Percentiles rank a stretch among this genome's conserved stretches.
These are phyloP conservation scores for Pueraria montana DNA, from an alignment of 306 rosid genomes.

Conservation along the genomic window DNA sequence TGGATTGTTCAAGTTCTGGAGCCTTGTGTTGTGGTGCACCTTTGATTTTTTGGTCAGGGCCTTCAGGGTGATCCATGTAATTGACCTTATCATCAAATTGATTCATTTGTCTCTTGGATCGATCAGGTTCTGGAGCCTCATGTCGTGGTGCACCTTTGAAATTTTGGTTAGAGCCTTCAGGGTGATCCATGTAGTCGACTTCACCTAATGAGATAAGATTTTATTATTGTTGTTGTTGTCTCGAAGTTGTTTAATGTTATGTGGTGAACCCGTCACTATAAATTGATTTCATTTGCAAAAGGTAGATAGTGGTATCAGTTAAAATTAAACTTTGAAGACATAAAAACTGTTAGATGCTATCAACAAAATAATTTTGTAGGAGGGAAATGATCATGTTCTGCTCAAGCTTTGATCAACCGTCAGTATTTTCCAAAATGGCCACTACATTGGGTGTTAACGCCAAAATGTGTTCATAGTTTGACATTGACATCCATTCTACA, in stretches of 20 bases:
- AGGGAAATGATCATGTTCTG: neutral
- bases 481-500: neutral
- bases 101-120: neutral
- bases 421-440: neutral
- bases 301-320: neutral
- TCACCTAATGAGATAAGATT: neutral
- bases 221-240: neutral
- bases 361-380: neutral
- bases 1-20: neutral
- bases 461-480: neutral
- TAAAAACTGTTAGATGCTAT: neutral
- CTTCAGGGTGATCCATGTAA: neutral
- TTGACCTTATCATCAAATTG: neutral
- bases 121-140: slow-evolving; percentile 18
- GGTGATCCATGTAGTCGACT: neutral
- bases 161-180: neutral
- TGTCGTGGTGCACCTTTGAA: neutral
- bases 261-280: neutral
- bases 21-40: neutral
- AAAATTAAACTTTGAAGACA: slow-evolving; percentile 27
- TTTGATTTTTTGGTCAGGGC: neutral
- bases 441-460: neutral
- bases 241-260: too few relatives aligned
- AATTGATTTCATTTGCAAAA: neutral
- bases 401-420: too few relatives aligned